Base-by-base conservation (phyloP, 306 rosid species). In the Alnus rubra region DNA sequence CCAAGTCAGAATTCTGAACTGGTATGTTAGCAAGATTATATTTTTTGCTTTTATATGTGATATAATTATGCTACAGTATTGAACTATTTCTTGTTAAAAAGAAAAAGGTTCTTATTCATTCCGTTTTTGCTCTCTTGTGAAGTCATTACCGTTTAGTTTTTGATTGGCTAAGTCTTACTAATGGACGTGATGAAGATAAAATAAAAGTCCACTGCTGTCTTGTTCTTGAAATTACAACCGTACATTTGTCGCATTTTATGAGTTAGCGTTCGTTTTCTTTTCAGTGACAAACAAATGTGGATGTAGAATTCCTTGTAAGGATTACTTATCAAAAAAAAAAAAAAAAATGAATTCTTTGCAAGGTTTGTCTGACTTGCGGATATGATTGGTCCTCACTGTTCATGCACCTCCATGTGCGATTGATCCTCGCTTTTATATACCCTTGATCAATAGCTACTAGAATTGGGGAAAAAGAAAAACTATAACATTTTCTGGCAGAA, bases 1-100 rank as follows among this genome's bases (percentile, higher is more conserved):
- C 94, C 99, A 53, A 96, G 69, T 82, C 99, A 96, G 87, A 96
- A 93, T 82, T 93, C 98, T 71, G 99, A 96, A 84, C 88, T 96
- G 97, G 99, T 96, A 82, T 68, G 50, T 75, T 23, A 30, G 49
- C 69, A 11, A 60, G 71, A 74, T 87, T 63, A 16, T 11, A 55
- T 53, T 48, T 48, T 53, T 60, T 63, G 9, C 67, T 78, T 64
- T 60, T 45, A 55, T 19, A 18, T 16, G 72, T 28, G 69, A 44
- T 35, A 1, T 71, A 75, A 30, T 55, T n/a, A 16, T 7, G 9
- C 30, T 55, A 55, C 30, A 55, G 18, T 55, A 55, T 55, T 55
- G 12, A 64, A 64, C 3, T 7, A 28, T 9, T 31, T 12, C 30
- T 30, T 63, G 15, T 33, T 7, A 5, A 12, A 55, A 55, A 55